These are phyloP conservation scores for Hypoxylon lienhwacheense DNA, from an alignment of 495 filamentous ascomycete genomes.

Conservation along the genomic window DNA sequence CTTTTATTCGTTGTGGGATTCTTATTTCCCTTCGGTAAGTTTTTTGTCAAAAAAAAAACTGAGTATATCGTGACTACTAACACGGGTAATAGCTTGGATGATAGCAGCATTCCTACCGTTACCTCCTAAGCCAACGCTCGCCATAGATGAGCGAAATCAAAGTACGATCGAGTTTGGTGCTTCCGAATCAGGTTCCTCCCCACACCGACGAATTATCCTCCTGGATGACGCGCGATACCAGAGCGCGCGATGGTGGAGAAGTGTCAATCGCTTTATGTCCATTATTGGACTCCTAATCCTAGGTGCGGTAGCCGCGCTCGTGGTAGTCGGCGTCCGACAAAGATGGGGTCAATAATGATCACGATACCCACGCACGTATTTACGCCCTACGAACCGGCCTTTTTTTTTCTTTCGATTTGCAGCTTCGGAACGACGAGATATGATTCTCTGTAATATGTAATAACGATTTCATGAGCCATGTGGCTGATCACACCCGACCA, in stretches of 20 bases:
- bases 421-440: constrained; percentile 23
- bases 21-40: constrained; percentile 76
- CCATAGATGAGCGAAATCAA: constrained; percentile 46
- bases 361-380: constrained; percentile 2
- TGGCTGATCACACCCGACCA: constrained; percentile 19
- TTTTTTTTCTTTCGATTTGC: constrained; percentile 13
- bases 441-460: constrained; percentile 34
- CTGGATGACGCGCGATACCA: constrained; percentile 68
- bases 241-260: constrained; percentile 92
- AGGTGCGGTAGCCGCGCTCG: constrained; percentile 67
- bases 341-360: constrained; percentile 39
- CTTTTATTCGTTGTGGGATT: constrained; percentile 88
- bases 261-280: constrained; percentile 85
- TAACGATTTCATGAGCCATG: constrained; percentile 36
- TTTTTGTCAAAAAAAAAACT: too few species aligned
- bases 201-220: constrained; percentile 39
- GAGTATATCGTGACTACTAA: constrained; percentile 3
- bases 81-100: constrained; percentile 67
- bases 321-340: constrained; percentile 57
- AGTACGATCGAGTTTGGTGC: constrained; percentile 31
- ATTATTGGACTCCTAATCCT: constrained; percentile 77
- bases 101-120: constrained; percentile 80
- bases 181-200: constrained; percentile 40
- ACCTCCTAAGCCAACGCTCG: constrained; percentile 57
- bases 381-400: too few species aligned